These are phyloP conservation scores for Oenanthe sinensis DNA, from an alignment of 129 eudicot genomes.

Conservation along the genomic window DNA sequence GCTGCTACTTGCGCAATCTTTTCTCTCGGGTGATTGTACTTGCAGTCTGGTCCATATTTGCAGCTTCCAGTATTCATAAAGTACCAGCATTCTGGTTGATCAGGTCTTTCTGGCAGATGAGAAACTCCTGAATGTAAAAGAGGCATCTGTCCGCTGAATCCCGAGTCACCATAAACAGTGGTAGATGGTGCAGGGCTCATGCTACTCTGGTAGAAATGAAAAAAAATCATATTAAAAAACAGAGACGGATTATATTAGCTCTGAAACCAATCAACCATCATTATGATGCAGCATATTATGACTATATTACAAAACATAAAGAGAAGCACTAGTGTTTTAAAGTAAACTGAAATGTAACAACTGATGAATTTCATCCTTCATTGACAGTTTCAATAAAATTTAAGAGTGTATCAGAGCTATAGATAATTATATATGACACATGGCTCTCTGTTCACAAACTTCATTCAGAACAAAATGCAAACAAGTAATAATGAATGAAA, in stretches of 20 bases:
- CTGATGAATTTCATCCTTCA: neutral
- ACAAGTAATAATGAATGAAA: neutral
- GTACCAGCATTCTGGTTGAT: conserved; percentile 79
- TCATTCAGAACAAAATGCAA: neutral
- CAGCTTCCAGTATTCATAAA: conserved; percentile 78
- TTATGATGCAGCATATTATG: neutral
- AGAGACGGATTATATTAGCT: neutral
- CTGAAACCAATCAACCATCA: neutral
- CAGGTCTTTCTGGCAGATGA: conserved; percentile 82
- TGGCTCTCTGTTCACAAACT: neutral
- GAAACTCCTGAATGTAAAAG: conserved; percentile 27
- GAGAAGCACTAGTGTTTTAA: neutral
- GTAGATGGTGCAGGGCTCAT: conserved; percentile 39
- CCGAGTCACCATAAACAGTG: conserved; percentile 28
- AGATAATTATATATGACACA: neutral
- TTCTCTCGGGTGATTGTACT: conserved; percentile 81
- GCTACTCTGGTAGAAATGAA: conserved; percentile 29
- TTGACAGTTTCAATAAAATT: neutral
- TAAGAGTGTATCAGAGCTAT: neutral
- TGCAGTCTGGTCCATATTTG: conserved; percentile 82
- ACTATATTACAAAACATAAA: neutral
- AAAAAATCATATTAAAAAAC: neutral
- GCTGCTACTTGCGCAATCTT: conserved; percentile 42
- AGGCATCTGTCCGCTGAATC: conserved; percentile 31
- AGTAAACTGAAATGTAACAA: neutral